A percentile compares a stretch with the other conserved stretches of the same genome.
phyloP scores from a whole-genome alignment of 2,329 filamentous ascomycete genomes.

The Aspergillus aculeatinus region DNA sequence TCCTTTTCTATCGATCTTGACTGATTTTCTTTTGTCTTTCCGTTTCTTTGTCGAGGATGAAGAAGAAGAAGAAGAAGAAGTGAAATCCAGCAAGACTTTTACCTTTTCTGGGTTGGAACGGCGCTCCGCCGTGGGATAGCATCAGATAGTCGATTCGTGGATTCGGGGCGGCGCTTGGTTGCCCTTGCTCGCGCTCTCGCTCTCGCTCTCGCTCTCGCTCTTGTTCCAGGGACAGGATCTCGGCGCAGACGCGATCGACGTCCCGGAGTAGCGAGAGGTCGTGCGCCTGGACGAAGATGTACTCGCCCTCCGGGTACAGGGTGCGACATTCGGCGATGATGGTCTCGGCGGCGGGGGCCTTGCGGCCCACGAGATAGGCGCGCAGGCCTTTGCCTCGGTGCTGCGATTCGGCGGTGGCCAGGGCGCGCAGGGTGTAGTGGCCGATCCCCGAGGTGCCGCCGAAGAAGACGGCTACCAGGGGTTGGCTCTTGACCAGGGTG shows the following conservation, averaged over 20 bases:
- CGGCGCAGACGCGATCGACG: neutral
- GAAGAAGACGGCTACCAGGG: constrained; percentile 11
- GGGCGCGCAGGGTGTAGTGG: constrained; percentile 8
- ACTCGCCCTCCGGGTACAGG: neutral
- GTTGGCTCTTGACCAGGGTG: neutral
- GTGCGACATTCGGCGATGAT: constrained; percentile 6
- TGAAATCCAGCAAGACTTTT: too few relatives aligned
- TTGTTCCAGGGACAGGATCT: neutral
- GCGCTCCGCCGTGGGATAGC: constrained; percentile 1
- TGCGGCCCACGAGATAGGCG: constrained; percentile 8
- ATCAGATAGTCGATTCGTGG: constrained; percentile 7
- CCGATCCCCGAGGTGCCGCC: constrained; percentile 11
- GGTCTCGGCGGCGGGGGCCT: constrained; percentile 4
- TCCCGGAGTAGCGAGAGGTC: neutral
- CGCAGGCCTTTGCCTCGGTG: constrained; percentile 3
- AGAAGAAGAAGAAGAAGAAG: too few relatives aligned
- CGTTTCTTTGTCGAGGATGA: too few relatives aligned
- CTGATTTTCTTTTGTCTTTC: neutral
- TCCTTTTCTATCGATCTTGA: too few relatives aligned
- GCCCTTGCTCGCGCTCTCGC: neutral
- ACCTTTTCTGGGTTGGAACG: constrained; percentile 5
- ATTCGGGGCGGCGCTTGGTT: too few relatives aligned
- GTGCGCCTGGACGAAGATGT: neutral
- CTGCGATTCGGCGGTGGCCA: neutral
- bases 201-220: neutral